These are phyloP conservation scores for Diaporthe nobilis DNA, from an alignment of 2,329 filamentous ascomycete species.

Conservation along the genomic window DNA sequence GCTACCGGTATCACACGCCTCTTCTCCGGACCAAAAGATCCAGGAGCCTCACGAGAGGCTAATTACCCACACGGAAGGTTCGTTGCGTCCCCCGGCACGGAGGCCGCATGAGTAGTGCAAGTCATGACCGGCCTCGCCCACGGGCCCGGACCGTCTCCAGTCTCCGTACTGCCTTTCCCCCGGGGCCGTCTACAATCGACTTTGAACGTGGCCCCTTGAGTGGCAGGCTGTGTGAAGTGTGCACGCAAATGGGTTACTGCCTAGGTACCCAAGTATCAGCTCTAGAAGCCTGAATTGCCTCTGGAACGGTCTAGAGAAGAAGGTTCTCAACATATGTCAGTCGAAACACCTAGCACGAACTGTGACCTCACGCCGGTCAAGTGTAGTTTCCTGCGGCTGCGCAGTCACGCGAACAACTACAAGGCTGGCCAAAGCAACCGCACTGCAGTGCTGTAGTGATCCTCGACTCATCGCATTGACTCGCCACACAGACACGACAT, in stretches of 20 bases:
- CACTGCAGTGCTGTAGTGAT: background rate
- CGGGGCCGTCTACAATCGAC: background rate
- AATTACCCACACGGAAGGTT: background rate
- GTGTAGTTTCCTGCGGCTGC: background rate
- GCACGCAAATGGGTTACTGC: background rate
- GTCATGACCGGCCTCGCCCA: background rate
- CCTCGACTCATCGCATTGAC: background rate
- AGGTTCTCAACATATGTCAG: background rate
- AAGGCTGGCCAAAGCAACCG: no score
- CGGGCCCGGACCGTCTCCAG: background rate
- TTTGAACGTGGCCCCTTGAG: background rate
- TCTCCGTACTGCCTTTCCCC: background rate
- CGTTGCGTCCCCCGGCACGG: background rate
- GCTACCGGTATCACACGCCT: background rate
- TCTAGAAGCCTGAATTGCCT: background rate
- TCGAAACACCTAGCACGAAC: background rate
- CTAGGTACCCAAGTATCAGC: no score
- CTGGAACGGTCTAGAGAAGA: background rate
- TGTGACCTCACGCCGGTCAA: background rate
- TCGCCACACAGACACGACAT: background rate
- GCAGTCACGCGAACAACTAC: background rate
- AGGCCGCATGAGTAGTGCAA: background rate
- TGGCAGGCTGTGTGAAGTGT: background rate
- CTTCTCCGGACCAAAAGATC: constrained; percentile 9
- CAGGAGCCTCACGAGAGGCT: background rate